These are phyloP conservation scores for Mycena chlorophos DNA, from an alignment of 768 basidiomycete genomes.

Conservation along the genomic window DNA sequence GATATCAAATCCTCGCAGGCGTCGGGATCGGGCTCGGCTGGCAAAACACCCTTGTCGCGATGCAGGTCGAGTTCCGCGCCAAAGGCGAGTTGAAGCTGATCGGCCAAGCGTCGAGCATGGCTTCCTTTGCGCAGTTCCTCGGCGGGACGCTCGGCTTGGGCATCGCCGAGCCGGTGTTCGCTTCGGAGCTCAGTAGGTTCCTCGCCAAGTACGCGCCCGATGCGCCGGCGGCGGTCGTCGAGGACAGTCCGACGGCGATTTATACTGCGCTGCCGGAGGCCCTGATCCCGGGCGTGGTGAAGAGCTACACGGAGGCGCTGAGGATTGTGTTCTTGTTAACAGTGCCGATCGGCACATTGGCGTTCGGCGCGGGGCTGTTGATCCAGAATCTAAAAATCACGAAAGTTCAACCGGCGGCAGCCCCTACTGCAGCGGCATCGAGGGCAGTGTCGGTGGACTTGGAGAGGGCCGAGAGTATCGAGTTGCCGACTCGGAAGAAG, in stretches of 20 bases:
- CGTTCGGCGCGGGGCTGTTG: background rate
- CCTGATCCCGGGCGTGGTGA: conserved; percentile 17
- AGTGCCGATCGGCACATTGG: conserved; percentile 1
- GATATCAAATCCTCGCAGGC: conserved; percentile 21
- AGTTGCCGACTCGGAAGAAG: too few species aligned
- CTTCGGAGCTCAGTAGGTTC: conserved; percentile 9
- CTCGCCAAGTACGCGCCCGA: conserved; percentile 18
- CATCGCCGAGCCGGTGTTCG: conserved; percentile 15
- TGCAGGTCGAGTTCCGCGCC: conserved; percentile 19
- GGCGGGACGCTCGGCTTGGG: conserved; percentile 18
- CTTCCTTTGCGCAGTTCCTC: conserved; percentile 18
- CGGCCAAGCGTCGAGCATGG: conserved; percentile 19
- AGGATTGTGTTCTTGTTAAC: conserved; percentile 12
- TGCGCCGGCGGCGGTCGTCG: conserved; percentile 9
- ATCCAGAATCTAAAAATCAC: background rate
- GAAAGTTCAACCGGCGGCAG: too few species aligned
- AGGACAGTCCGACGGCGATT: conserved; percentile 16
- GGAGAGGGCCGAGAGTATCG: too few species aligned
- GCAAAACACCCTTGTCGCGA: conserved; percentile 24
- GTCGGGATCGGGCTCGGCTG: conserved; percentile 17
- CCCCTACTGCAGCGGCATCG: too few species aligned
- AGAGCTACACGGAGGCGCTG: conserved; percentile 3
- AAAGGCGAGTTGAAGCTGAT: conserved; percentile 5
- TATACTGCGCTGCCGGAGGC: conserved; percentile 7
- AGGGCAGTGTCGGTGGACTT: too few species aligned